phyloP scores from a whole-genome alignment of 495 filamentous ascomycete genomes.

The Penicillium roqueforti region DNA sequence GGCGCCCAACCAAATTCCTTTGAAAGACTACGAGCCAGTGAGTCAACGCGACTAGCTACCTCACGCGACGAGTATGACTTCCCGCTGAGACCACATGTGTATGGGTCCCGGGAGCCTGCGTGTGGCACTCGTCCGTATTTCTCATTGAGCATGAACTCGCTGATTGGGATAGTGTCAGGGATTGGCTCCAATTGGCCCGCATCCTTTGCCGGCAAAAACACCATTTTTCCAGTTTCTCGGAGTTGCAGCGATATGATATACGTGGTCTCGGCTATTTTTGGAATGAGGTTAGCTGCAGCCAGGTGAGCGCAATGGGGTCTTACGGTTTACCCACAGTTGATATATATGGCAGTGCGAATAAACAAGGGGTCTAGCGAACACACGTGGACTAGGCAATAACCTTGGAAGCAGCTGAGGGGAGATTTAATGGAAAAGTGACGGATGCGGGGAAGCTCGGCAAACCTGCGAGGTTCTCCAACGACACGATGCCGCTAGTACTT shows the following conservation, averaged over 20 bases:
- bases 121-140: conserved; percentile 64
- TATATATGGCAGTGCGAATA: no score
- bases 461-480: background rate
- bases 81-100: conserved; percentile 77
- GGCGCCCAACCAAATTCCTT: conserved; percentile 72
- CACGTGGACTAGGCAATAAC: background rate
- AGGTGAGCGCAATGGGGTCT: background rate
- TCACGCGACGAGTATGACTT: conserved; percentile 64
- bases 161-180: conserved; percentile 71
- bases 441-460: conserved; percentile 17
- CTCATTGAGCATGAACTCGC: conserved; percentile 77
- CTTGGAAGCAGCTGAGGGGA: background rate
- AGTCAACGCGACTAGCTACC: conserved; percentile 62
- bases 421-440: background rate
- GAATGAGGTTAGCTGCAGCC: background rate
- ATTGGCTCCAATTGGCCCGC: conserved; percentile 64
- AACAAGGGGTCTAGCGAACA: background rate
- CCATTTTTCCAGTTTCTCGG: conserved; percentile 52
- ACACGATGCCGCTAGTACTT: background rate
- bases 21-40: conserved; percentile 64
- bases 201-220: conserved; percentile 69
- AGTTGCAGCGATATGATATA: background rate
- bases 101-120: conserved; percentile 63
- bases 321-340: no score
- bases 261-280: background rate